Conservation (phyloP, 441 rosid genomes). For the Gossypium davidsonii region DNA sequence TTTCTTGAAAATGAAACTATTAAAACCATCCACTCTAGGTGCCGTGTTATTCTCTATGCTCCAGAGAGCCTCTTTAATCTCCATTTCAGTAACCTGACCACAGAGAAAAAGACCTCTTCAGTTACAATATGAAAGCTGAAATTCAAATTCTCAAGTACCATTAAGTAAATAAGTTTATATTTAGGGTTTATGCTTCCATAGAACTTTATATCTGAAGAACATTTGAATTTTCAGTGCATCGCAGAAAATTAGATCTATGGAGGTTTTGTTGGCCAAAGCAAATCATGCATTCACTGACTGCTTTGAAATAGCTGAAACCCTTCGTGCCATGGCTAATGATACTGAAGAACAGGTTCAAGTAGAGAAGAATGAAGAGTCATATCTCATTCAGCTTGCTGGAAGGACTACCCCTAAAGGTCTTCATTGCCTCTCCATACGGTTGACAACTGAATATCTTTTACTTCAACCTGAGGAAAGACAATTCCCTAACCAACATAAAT, state of each 20-base stretch:
- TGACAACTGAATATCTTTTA: constrained; percentile 75
- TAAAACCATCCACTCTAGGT: too few relatives aligned
- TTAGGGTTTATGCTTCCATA: constrained; percentile 9
- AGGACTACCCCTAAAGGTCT: constrained; percentile 84
- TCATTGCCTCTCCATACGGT: constrained; percentile 84
- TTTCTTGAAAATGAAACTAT: too few relatives aligned
- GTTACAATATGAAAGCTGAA: too few relatives aligned
- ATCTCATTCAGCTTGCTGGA: constrained; percentile 74
- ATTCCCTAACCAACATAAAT: constrained; percentile 53
- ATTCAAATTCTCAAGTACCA: constrained; percentile 1
- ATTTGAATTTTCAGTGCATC: constrained; percentile 47
- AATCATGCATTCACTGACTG: constrained; percentile 57
- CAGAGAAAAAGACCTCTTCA: too few relatives aligned
- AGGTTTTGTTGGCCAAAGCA: constrained; percentile 51
- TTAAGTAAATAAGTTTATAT: constrained; percentile 6
- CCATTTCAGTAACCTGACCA: too few relatives aligned
- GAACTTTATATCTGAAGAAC: constrained; percentile 18
- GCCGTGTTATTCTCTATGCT: too few relatives aligned
- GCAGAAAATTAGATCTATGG: constrained; percentile 62
- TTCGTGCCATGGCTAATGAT: constrained; percentile 65
- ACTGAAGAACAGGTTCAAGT: constrained; percentile 67
- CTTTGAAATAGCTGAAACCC: constrained; percentile 55
- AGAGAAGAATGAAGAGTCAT: constrained; percentile 56
- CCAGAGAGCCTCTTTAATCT: too few relatives aligned
- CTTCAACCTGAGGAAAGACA: constrained; percentile 60